phyloP scores from a whole-genome alignment of 2,329 filamentous ascomycete species.

The Neocatenulostroma microsporum region DNA sequence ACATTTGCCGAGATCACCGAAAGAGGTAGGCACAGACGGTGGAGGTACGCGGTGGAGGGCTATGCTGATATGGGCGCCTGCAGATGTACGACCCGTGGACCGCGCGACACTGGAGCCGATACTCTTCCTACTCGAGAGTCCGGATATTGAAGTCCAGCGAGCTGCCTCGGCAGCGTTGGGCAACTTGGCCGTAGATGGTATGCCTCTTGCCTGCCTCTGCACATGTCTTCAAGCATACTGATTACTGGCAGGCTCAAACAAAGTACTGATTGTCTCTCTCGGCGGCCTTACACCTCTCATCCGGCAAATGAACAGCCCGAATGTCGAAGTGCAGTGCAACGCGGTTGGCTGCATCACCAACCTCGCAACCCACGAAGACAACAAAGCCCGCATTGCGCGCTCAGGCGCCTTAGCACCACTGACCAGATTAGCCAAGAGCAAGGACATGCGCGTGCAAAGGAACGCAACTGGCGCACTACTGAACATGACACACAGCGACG shows the following conservation, averaged over 20 bases:
- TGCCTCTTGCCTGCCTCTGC: slow-evolving; percentile 67
- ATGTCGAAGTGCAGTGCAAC: slow-evolving; percentile 98
- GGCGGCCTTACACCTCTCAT: slow-evolving; percentile 87
- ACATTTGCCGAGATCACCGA: slow-evolving; percentile 99
- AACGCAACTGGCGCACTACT: slow-evolving; percentile 93
- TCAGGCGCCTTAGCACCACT: slow-evolving; percentile 88
- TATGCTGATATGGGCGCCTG: no score
- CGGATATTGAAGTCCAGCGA: slow-evolving; percentile 93
- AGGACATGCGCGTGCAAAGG: slow-evolving; percentile 96
- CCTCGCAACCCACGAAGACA: slow-evolving; percentile 94
- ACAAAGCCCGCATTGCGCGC: slow-evolving; percentile 96
- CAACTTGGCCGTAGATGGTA: slow-evolving; percentile 96
- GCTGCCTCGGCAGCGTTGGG: slow-evolving; percentile 93
- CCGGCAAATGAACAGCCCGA: slow-evolving; percentile 94
- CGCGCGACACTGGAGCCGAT: slow-evolving; percentile 93
- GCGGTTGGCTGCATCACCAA: slow-evolving; percentile 99
- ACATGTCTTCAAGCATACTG: slow-evolving; percentile 60
- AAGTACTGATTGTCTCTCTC: slow-evolving; percentile 88
- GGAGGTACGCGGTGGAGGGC: no score
- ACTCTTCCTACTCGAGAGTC: slow-evolving; percentile 85
- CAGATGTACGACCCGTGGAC: slow-evolving; percentile 95
- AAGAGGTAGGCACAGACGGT: slow-evolving; percentile 63
- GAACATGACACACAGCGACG: slow-evolving; percentile 99
- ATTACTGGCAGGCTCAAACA: slow-evolving; percentile 77
- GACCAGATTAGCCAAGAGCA: slow-evolving; percentile 88